Evolutionary conservation across 2,329 filamentous ascomycete species (phyloP), one percentile per base, ranked within the genome.

Genomic region (Sclerotinia sclerotiorum): DNA sequence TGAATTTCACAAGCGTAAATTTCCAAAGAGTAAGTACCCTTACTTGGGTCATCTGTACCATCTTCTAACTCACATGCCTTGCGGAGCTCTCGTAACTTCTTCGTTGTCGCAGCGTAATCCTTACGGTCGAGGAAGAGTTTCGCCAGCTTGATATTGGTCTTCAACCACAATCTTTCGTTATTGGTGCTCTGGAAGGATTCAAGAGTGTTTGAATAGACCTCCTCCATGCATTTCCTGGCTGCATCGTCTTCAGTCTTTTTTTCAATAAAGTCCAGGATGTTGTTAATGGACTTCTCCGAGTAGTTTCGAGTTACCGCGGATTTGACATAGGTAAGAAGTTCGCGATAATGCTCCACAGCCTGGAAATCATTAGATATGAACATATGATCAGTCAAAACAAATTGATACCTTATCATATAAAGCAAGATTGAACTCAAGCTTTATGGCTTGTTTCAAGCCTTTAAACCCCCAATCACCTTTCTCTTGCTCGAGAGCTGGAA

Each of bases 381-480:
- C 27, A 65, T 19, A 10, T 48, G 35, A 19, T 1, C 29, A 27
- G 15, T 2, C 32, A n/a, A 48, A 46, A 7, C 35, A 21, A 32
- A 27, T 3, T 29, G n/a, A 29, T 70, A 94, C 93, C 84, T 94
- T 87, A 65, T 92, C 88, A 76, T 97, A 98, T 79, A 88, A 87
- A n/a, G 87, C 89, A n/a, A 97, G 86, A 80, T 91, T 93, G 81
- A 97, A 97, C 79, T 98, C 94, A 1, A 97, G 85, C 81, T 99
- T 99, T 79, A 98, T 97, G 1, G 95, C 95, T 79, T 99, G 95
- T 81, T 99, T 99, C 73, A 98, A 79, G 5, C 93, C 94, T 80
- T 98, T 99, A 84, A 99, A 99, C 0, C 95, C 95, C 95, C 94
- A 98, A 79, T 99, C 94, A 70, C 93, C 93, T 82, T 98, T 99